These are phyloP conservation scores for Suillus subalutaceus DNA, from an alignment of 768 basidiomycete species.

Conservation along the genomic window DNA sequence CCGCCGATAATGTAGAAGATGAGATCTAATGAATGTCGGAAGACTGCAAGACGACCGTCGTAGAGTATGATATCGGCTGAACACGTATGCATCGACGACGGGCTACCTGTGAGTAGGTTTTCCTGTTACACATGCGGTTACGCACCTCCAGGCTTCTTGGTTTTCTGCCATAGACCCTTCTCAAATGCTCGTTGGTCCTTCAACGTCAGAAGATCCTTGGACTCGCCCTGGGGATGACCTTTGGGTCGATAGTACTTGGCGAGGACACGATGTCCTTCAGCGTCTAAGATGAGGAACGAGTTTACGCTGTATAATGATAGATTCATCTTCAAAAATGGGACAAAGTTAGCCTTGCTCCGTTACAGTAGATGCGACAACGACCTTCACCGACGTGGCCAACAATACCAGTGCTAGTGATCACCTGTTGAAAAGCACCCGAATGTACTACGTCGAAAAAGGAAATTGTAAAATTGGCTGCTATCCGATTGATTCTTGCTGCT, in stretches of 20 bases:
- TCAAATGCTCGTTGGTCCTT: constrained; percentile 97
- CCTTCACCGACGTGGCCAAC: constrained; percentile 1
- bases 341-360: not conserved
- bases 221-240: constrained; percentile 60
- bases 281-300: constrained; percentile 89
- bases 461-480: constrained; percentile 21
- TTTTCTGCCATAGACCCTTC: constrained; percentile 94
- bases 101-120: not conserved
- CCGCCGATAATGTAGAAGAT: constrained; percentile 92
- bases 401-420: too few relatives aligned
- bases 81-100: not conserved
- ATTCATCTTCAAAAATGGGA: constrained; percentile 47
- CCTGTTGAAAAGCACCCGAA: not conserved
- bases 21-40: constrained; percentile 94
- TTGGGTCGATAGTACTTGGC: constrained; percentile 94
- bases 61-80: constrained; percentile 93
- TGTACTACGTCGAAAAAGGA: constrained; percentile 15
- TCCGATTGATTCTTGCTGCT: not conserved
- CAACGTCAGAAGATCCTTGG: constrained; percentile 63
- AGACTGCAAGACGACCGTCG: constrained; percentile 88
- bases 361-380: too few relatives aligned
- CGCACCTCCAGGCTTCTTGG: constrained; percentile 89
- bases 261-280: constrained; percentile 93
- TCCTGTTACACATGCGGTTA: constrained; percentile 9
- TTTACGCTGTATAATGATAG: constrained; percentile 86